A percentile compares a stretch with the other conserved stretches of the same genome.
Conservation (phyloP, 768 basidiomycete genomes). For the Serpula lacrymans region DNA sequence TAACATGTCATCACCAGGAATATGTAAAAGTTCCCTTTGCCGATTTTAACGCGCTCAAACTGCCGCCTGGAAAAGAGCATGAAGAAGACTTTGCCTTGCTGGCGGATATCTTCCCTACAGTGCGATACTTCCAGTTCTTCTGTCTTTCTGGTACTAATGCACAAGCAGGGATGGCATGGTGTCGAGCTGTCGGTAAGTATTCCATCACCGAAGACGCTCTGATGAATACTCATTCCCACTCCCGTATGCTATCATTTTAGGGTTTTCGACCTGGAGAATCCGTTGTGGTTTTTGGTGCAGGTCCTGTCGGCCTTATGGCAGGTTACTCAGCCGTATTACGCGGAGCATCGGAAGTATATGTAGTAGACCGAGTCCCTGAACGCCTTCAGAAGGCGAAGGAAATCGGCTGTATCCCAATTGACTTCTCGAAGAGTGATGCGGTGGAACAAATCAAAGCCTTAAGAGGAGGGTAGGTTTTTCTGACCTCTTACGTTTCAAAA, state of each 20-base stretch:
- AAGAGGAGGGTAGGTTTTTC: conserved; percentile 42
- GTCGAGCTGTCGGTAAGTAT: conserved; percentile 41
- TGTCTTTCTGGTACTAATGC: background rate
- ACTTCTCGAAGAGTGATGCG: conserved; percentile 45
- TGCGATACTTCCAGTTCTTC: conserved; percentile 21
- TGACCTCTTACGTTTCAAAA: background rate
- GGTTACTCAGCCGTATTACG: conserved; percentile 52
- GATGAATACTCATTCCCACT: background rate
- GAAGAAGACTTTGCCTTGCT: conserved; percentile 55
- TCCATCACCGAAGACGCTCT: background rate
- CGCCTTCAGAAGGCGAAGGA: conserved; percentile 48
- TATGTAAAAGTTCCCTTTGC: conserved; percentile 55
- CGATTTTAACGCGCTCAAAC: conserved; percentile 51
- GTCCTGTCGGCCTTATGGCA: conserved; percentile 55
- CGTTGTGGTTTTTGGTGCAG: conserved; percentile 51
- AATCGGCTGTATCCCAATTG: conserved; percentile 48
- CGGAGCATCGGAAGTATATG: conserved; percentile 51
- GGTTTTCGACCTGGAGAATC: conserved; percentile 53
- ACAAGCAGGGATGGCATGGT: conserved; percentile 47
- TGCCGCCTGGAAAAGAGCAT: conserved; percentile 50
- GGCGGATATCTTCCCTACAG: conserved; percentile 56
- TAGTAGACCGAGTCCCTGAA: conserved; percentile 55
- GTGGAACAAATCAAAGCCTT: conserved; percentile 44
- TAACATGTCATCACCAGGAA: conserved; percentile 32
- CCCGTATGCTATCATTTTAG: conserved; percentile 13